phyloP scores from a whole-genome alignment of 805 yeast genomes.

The Kurtzmaniella fragi region DNA sequence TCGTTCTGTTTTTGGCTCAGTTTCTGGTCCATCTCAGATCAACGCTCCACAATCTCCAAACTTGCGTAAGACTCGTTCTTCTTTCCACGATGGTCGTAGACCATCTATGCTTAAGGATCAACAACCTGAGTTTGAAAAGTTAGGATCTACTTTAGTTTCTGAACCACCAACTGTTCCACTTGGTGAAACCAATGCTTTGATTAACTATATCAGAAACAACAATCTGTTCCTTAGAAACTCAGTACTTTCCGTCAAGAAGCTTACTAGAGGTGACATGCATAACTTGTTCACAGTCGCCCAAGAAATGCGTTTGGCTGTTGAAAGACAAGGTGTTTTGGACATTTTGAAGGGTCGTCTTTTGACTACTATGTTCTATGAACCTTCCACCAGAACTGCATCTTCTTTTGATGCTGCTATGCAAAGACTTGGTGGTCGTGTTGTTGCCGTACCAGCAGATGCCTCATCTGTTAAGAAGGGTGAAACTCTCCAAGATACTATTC shows the following conservation, averaged over 20 bases:
- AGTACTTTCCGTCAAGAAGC: slow-evolving; percentile 82
- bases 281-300: slow-evolving; percentile 94
- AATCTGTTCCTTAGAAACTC: slow-evolving; percentile 90
- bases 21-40: slow-evolving; percentile 19
- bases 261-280: slow-evolving; percentile 85
- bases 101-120: slow-evolving; percentile 34
- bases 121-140: slow-evolving; percentile 42
- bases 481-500: slow-evolving; percentile 92
- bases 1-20: slow-evolving; percentile 31
- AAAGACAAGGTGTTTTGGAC: slow-evolving; percentile 92
- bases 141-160: slow-evolving; percentile 66
- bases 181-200: slow-evolving; percentile 74
- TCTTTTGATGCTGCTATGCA: slow-evolving; percentile 99
- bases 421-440: slow-evolving; percentile 96
- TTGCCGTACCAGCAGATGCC: slow-evolving; percentile 74
- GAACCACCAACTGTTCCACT: slow-evolving; percentile 70
- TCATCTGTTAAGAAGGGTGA: slow-evolving; percentile 99
- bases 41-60: slow-evolving; percentile 36
- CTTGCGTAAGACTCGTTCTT: slow-evolving; percentile 30
- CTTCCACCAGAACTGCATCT: slow-evolving; percentile 94
- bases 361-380: slow-evolving; percentile 96
- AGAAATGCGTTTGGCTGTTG: slow-evolving; percentile 95
- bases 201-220: slow-evolving; percentile 69
- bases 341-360: slow-evolving; percentile 84
- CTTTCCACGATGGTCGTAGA: slow-evolving; percentile 32